phyloP scores from a whole-genome alignment of 352 stramenopile genomes.

The Pythium catenulatum region DNA sequence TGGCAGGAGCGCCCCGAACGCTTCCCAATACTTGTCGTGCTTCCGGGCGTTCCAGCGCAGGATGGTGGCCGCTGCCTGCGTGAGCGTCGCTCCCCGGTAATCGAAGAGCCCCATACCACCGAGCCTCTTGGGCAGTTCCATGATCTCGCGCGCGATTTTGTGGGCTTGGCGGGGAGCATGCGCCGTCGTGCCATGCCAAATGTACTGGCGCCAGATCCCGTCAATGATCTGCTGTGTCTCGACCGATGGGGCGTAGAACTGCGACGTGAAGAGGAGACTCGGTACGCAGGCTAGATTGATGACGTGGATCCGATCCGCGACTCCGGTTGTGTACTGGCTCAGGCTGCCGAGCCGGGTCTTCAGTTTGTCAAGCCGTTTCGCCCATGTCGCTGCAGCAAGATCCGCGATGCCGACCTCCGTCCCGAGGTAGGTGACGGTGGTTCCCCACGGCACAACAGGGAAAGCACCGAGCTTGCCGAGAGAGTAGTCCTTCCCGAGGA shows the following conservation, averaged over 20 bases:
- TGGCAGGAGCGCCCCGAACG: background rate
- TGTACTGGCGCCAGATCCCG: background rate
- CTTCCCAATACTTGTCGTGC: conserved; percentile 40
- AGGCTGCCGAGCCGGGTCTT: background rate
- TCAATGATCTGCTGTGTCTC: background rate
- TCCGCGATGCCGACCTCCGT: conserved; percentile 26
- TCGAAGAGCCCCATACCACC: background rate
- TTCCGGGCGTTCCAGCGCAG: background rate
- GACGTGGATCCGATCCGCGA: background rate
- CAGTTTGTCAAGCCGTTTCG: background rate
- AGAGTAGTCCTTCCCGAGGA: background rate
- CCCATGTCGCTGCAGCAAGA: background rate
- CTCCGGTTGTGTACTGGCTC: background rate
- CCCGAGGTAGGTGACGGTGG: conserved; percentile 23
- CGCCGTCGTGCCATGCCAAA: conserved; percentile 19
- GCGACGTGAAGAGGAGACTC: conserved; percentile 14
- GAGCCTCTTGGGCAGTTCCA: background rate
- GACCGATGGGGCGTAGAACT: background rate
- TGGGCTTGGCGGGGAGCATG: background rate
- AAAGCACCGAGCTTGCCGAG: background rate
- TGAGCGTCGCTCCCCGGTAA: background rate
- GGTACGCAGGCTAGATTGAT: background rate
- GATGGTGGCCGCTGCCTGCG: background rate
- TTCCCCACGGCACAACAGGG: background rate
- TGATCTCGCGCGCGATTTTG: background rate